Base-by-base conservation (phyloP, 2,329 filamentous ascomycete species). In the Sporothrix protearum region DNA sequence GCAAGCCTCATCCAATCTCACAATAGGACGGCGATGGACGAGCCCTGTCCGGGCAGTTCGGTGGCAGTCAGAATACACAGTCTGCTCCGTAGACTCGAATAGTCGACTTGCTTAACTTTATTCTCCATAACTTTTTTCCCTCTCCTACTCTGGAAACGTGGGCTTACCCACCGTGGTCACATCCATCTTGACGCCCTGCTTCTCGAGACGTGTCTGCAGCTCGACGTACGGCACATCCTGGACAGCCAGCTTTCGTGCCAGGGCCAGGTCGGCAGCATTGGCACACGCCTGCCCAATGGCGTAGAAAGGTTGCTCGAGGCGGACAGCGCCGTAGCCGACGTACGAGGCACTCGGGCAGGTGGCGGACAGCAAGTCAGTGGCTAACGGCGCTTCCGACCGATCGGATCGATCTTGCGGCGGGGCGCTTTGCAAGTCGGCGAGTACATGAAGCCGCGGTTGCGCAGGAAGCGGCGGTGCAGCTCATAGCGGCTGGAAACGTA, bases 301-400 rank as follows among this genome's bases (percentile, higher is more conserved):
- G n/a, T 70, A 63, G 12, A 70, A 70, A 19, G 63, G 68, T 28
- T 70, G 68, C 42, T 70, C 68, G 4, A 70, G 55, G 2, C 68
- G 53, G 28, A 70, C 68, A 55, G 68, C 68, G 25, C 68, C 68
- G 39, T 70, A 70, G 39, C 68, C 68, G 53, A 70, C 55, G 28
- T 70, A 55, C 16, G 68, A 70, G 1, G 68, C 53, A 14, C 68
- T 70, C 4, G 68, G 68, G 30, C 68, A 70, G 16, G 68, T 70
- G 9, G 68, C 53, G 1, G 68, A 70, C 39, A 70, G 25, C 39
- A 70, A 10, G 10, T 70, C 68, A 10, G 68, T 70, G 2, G 68
- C 68, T 7, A 70, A 51, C 1, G 68, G 68, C 19, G 68, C 68
- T 30, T 70, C 68, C 3, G 68, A 70, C 68, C 68, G 42, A 70